Percentiles rank a stretch among this genome's conserved stretches.
Evolutionary conservation across 192 early-diverging fungal genomes (phyloP).

Genomic region (Backusella tuberculispora): DNA sequence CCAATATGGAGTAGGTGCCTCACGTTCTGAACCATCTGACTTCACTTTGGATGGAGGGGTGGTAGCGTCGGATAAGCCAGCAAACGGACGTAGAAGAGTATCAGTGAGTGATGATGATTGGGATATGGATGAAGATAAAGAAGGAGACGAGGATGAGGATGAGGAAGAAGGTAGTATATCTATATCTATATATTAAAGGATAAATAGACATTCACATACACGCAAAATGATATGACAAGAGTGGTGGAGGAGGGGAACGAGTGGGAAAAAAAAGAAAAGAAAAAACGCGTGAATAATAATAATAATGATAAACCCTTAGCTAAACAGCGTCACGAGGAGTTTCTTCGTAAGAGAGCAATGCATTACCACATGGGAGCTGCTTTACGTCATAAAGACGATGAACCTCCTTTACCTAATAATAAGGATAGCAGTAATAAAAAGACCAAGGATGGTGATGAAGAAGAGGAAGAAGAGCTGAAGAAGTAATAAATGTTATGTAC

Average conservation of each 20-base stretch:
- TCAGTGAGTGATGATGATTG: slow-evolving; percentile 56
- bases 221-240: too few species aligned
- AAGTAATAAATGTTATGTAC: not conserved
- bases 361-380: slow-evolving; percentile 93
- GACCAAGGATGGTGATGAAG: not conserved
- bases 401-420: slow-evolving; percentile 24
- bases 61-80: slow-evolving; percentile 35
- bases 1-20: not conserved
- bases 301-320: slow-evolving; percentile 23
- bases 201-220: too few species aligned
- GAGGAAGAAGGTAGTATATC: slow-evolving; percentile 37
- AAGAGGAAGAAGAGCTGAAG: not conserved
- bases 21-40: slow-evolving; percentile 28
- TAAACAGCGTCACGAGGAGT: slow-evolving; percentile 69
- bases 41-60: slow-evolving; percentile 38
- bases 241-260: too few species aligned
- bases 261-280: not conserved
- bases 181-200: not conserved
- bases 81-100: slow-evolving; percentile 31
- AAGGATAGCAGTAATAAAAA: not conserved
- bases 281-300: not conserved
- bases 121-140: slow-evolving; percentile 61
- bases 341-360: slow-evolving; percentile 73
- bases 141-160: slow-evolving; percentile 50
- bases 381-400: slow-evolving; percentile 56